Percentiles rank a stretch among this genome's conserved stretches.
These are phyloP conservation scores for Pythium biforme DNA, from an alignment of 352 stramenopile genomes.

Conservation along the genomic window DNA sequence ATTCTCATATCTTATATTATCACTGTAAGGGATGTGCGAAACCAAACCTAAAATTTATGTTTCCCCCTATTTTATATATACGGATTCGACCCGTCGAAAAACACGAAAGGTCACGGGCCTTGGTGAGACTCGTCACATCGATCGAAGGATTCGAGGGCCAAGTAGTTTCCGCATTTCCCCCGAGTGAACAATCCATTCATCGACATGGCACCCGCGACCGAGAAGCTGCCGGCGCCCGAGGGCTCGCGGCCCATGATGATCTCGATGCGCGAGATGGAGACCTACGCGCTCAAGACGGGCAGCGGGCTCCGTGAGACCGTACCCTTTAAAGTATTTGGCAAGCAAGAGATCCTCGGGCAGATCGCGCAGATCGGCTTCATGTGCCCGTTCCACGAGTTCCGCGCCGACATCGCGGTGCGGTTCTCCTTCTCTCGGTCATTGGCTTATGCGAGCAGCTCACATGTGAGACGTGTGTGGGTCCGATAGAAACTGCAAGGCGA, in stretches of 20 bases:
- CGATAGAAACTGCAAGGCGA: constrained; percentile 61
- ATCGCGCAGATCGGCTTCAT: constrained; percentile 81
- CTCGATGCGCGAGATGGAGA: constrained; percentile 86
- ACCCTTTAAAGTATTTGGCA: constrained; percentile 65
- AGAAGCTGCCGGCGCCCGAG: constrained; percentile 52
- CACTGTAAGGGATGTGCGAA: neutral
- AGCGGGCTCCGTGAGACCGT: constrained; percentile 76
- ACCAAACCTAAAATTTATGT: neutral
- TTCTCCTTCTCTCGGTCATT: no score
- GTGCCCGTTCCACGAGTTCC: constrained; percentile 77
- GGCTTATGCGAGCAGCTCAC: neutral
- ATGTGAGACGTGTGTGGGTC: neutral
- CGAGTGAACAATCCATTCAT: no score
- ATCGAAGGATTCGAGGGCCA: no score
- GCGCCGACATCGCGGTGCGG: constrained; percentile 43
- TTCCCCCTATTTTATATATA: constrained; percentile 14
- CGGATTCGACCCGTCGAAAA: neutral
- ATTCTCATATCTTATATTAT: constrained; percentile 14
- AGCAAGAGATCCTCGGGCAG: constrained; percentile 68
- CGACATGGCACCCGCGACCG: constrained; percentile 6
- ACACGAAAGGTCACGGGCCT: constrained; percentile 27
- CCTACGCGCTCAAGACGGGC: constrained; percentile 72
- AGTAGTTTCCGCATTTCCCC: no score
- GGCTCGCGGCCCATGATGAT: constrained; percentile 83
- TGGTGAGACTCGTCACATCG: neutral